A percentile compares a stretch with the other conserved stretches of the same genome.
Conservation (phyloP, 192 early-diverging fungal species). For the Backusella sp. region DNA sequence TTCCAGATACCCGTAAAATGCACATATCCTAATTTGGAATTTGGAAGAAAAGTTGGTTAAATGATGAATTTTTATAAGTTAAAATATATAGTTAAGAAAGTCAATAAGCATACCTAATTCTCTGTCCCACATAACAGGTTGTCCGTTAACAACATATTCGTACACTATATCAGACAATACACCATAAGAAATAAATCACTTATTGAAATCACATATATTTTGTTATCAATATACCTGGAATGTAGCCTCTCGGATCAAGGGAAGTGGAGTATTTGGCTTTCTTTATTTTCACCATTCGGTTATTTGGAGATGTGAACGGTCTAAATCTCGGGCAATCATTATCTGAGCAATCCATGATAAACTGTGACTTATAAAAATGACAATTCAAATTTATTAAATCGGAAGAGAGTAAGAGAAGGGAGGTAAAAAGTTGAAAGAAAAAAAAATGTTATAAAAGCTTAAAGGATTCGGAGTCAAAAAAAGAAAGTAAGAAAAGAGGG, state of each 20-base stretch:
- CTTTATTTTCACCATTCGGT: slow-evolving; percentile 34
- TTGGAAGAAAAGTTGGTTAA: neutral
- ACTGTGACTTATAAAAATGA: neutral
- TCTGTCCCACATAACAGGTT: slow-evolving; percentile 66
- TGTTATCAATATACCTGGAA: slow-evolving; percentile 46
- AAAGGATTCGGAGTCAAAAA: neutral
- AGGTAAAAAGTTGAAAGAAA: neutral
- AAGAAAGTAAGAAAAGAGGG: neutral
- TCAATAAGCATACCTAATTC: slow-evolving; percentile 33
- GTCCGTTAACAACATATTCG: slow-evolving; percentile 56
- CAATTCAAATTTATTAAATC: neutral
- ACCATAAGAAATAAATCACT: neutral
- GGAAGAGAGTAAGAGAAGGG: neutral
- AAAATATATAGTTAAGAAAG: neutral
- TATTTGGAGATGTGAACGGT: slow-evolving; percentile 28
- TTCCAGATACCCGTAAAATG: slow-evolving; percentile 65
- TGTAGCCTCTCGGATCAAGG: slow-evolving; percentile 56
- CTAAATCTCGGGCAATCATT: slow-evolving; percentile 39
- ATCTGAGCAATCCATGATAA: slow-evolving; percentile 1
- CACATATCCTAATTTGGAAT: slow-evolving; percentile 42
- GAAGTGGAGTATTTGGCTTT: slow-evolving; percentile 63
- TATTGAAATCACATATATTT: neutral
- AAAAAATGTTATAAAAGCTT: neutral
- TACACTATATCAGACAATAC: slow-evolving; percentile 39
- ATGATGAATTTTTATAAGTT: neutral